Evolutionary conservation across 257 asterid genomes (phyloP).

Genomic region (Linderniella brevidens): DNA sequence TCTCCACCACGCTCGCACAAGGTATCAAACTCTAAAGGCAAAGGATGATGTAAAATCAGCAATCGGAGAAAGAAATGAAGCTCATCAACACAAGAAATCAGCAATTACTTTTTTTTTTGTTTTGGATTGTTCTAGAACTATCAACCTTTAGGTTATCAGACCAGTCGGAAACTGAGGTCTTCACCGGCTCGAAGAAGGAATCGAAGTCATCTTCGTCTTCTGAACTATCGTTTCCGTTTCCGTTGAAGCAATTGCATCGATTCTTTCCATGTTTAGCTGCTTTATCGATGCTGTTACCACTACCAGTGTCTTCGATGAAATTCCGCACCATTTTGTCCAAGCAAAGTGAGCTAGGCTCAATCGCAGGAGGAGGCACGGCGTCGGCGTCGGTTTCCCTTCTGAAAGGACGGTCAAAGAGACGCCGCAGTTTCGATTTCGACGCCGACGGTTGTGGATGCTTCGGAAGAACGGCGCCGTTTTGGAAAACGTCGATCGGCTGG

Average conservation of each 20-base stretch:
- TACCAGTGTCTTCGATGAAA: slow-evolving; percentile 59
- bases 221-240: slow-evolving; percentile 74
- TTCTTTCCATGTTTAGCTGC: slow-evolving; percentile 15
- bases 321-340: slow-evolving; percentile 76
- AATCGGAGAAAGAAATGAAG: neutral
- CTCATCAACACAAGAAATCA: neutral
- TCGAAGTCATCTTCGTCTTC: slow-evolving; percentile 40
- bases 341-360: slow-evolving; percentile 85
- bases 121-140: no score
- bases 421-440: slow-evolving; percentile 53
- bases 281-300: slow-evolving; percentile 19
- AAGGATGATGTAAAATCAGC: neutral
- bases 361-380: slow-evolving; percentile 12
- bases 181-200: slow-evolving; percentile 28
- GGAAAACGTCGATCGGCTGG: slow-evolving; percentile 69
- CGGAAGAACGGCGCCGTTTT: slow-evolving; percentile 16
- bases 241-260: slow-evolving; percentile 81
- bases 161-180: slow-evolving; percentile 45
- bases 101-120: neutral
- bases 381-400: slow-evolving; percentile 32
- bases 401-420: slow-evolving; percentile 85
- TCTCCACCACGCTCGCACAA: slow-evolving; percentile 25
- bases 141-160: slow-evolving; percentile 65
- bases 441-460: slow-evolving; percentile 24
- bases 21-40: slow-evolving; percentile 30